These are phyloP conservation scores for Neopestalotiopsis clavispora DNA, from an alignment of 2,329 filamentous ascomycete genomes.

Conservation along the genomic window DNA sequence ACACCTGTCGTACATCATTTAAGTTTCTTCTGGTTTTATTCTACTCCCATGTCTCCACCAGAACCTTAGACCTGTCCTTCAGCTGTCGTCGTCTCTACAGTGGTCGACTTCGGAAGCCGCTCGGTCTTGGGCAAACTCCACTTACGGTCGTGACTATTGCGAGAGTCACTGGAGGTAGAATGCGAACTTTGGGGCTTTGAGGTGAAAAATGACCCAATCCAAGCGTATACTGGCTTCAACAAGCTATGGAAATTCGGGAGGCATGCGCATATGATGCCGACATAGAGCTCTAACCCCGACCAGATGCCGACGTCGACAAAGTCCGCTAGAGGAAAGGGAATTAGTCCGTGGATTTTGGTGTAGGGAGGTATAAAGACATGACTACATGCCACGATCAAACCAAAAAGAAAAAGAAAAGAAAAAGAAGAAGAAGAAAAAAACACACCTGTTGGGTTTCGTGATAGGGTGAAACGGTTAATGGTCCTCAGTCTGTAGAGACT, in stretches of 20 bases:
- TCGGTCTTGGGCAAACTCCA: neutral
- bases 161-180: neutral
- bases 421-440: neutral
- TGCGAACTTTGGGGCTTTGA: neutral
- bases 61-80: too few species aligned
- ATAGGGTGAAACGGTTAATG: constrained; percentile 35
- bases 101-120: neutral
- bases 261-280: constrained; percentile 45
- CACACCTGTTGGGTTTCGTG: constrained; percentile 16
- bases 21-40: too few species aligned
- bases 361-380: too few species aligned
- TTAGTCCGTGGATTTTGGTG: constrained; percentile 18
- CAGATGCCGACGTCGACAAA: constrained; percentile 36
- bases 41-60: too few species aligned
- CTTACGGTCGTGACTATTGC: neutral
- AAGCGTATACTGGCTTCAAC: constrained; percentile 23
- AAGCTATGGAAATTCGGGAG: constrained; percentile 42
- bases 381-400: neutral
- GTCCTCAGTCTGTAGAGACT: constrained; percentile 42
- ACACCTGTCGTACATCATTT: too few species aligned
- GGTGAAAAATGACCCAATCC: neutral
- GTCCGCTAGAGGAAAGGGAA: constrained; percentile 39
- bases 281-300: constrained; percentile 44
- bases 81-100: neutral
- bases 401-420: neutral